Percentiles rank a stretch among this genome's conserved stretches.
Evolutionary conservation across 306 rosid species (phyloP).

Genomic region (Morella rubra): DNA sequence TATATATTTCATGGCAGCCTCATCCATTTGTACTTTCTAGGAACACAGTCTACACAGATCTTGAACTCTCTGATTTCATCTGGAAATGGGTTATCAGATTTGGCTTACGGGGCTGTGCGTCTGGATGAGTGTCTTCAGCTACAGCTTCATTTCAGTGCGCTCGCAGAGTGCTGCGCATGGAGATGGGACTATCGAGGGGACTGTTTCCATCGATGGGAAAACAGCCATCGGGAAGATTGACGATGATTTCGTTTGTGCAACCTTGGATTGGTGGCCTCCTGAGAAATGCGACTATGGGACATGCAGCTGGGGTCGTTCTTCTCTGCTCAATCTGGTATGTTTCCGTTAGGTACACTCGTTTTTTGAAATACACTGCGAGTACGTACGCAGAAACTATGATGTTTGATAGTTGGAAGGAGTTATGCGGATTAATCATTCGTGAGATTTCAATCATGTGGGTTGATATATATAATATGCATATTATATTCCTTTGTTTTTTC

Average conservation of each 20-base stretch:
- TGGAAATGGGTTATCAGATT: conserved; percentile 53
- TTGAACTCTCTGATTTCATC: neutral
- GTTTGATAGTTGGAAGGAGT: neutral
- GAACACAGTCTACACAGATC: too few relatives aligned
- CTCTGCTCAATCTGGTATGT: conserved; percentile 85
- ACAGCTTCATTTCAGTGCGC: conserved; percentile 32
- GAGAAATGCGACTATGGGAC: conserved; percentile 91
- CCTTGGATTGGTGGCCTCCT: conserved; percentile 99
- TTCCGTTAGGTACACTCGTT: neutral
- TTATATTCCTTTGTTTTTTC: neutral
- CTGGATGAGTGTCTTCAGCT: conserved; percentile 38
- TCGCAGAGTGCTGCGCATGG: conserved; percentile 28
- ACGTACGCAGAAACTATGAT: neutral
- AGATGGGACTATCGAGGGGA: conserved; percentile 41
- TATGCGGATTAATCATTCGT: neutral
- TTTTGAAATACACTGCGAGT: neutral
- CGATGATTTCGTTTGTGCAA: conserved; percentile 84
- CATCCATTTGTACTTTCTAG: neutral
- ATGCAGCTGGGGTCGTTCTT: conserved; percentile 87
- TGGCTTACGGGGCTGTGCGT: conserved; percentile 52
- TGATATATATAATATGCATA: neutral
- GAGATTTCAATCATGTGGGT: neutral
- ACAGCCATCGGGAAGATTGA: conserved; percentile 60
- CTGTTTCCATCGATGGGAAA: conserved; percentile 55
- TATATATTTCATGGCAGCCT: neutral